These are phyloP conservation scores for Phylloporus sp. DNA, from an alignment of 768 basidiomycete species.

Conservation along the genomic window DNA sequence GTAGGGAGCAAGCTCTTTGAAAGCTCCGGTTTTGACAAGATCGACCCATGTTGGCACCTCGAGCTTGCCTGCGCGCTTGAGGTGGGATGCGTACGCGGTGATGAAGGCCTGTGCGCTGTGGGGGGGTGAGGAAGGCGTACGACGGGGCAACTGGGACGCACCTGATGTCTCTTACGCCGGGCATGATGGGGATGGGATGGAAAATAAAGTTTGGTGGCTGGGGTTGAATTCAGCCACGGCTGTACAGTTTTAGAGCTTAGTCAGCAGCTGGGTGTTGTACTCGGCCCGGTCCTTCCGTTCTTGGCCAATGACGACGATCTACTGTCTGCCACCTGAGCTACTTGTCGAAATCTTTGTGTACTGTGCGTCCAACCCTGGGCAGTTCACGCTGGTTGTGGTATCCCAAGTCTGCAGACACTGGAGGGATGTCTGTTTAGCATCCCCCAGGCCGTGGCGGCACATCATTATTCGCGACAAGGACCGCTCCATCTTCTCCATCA, in stretches of 20 bases:
- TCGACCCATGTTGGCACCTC: slow-evolving; percentile 99
- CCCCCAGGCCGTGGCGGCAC: slow-evolving; percentile 60
- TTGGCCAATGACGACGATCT: slow-evolving; percentile 12
- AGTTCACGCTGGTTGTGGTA: slow-evolving; percentile 47
- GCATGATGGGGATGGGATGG: slow-evolving; percentile 54
- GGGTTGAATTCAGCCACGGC: slow-evolving; percentile 36
- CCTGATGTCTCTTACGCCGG: slow-evolving; percentile 82
- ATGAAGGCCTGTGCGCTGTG: slow-evolving; percentile 91
- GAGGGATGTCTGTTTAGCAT: slow-evolving; percentile 48
- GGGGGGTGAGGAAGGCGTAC: neutral
- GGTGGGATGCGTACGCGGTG: slow-evolving; percentile 88
- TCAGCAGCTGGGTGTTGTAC: slow-evolving; percentile 26
- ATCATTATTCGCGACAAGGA: slow-evolving; percentile 47
- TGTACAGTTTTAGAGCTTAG: slow-evolving; percentile 42
- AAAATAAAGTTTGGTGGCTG: slow-evolving; percentile 33
- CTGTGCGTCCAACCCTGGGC: slow-evolving; percentile 32
- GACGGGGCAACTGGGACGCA: slow-evolving; percentile 22
- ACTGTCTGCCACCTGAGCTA: slow-evolving; percentile 54
- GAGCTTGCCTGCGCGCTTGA: slow-evolving; percentile 98
- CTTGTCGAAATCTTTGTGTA: slow-evolving; percentile 56
- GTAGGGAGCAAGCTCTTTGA: slow-evolving; percentile 98
- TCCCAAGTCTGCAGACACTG: slow-evolving; percentile 56
- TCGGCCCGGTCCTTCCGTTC: neutral
- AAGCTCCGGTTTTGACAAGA: slow-evolving; percentile 95
- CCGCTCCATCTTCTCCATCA: slow-evolving; percentile 36